Evolutionary conservation across 2,329 filamentous ascomycete species (phyloP).

Genomic region (Xylariaceae sp.): DNA sequence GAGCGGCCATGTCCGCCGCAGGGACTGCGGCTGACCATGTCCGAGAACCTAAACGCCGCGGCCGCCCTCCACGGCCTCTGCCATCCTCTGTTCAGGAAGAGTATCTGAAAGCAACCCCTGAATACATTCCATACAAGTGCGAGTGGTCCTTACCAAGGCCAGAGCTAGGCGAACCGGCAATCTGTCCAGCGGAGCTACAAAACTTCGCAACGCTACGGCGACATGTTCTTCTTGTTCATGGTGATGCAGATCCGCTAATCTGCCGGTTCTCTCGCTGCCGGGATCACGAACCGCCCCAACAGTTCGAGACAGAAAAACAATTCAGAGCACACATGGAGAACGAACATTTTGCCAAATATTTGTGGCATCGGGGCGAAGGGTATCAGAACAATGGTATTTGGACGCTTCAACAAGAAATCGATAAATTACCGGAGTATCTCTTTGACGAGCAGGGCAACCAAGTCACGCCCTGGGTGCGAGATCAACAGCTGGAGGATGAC

Average conservation of each 20-base stretch:
- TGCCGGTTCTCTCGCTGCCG: conserved; percentile 41
- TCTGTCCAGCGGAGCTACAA: conserved; percentile 55
- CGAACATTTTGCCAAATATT: conserved; percentile 46
- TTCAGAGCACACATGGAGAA: conserved; percentile 49
- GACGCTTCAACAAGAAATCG: conserved; percentile 18
- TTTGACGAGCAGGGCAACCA: conserved; percentile 48
- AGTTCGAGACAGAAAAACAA: conserved; percentile 23
- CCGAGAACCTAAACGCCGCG: conserved; percentile 34
- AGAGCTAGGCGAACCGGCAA: conserved; percentile 11
- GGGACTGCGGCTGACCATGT: conserved; percentile 7
- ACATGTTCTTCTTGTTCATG: conserved; percentile 50
- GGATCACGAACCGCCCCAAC: conserved; percentile 13
- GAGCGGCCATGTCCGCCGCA: conserved; percentile 2
- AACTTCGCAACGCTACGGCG: conserved; percentile 54
- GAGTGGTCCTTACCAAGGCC: conserved; percentile 45
- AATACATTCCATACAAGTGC: conserved; percentile 50
- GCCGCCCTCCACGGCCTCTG: conserved; percentile 37
- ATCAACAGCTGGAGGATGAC: conserved; percentile 46
- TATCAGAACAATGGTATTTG: conserved; percentile 38
- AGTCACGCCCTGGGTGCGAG: conserved; percentile 52
- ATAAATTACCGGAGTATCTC: conserved; percentile 43
- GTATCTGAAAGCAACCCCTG: conserved; percentile 38
- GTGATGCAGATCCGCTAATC: conserved; percentile 15
- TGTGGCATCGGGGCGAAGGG: conserved; percentile 58
- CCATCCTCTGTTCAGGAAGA: conserved; percentile 36